Percentiles rank a stretch among this genome's conserved stretches.
These are phyloP conservation scores for Theileria orientalis DNA, from an alignment of 169 alveolate species.

Conservation along the genomic window DNA sequence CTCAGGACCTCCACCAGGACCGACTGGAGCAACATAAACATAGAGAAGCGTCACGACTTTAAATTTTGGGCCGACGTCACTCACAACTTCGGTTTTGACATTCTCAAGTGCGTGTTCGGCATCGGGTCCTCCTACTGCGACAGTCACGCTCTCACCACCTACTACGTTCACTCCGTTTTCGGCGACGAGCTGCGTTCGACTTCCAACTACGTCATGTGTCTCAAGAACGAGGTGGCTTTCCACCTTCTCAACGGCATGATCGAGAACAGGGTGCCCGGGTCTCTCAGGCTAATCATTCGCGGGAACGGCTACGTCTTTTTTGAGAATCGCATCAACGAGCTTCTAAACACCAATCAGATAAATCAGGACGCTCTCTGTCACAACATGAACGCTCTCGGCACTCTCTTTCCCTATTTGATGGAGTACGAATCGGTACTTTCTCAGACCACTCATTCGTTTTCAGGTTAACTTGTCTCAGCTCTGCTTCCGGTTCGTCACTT, in stretches of 20 bases:
- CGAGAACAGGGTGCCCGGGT: conserved; percentile 57
- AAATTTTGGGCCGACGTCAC: conserved; percentile 69
- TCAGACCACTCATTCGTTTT: not conserved
- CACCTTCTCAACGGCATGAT: conserved; percentile 56
- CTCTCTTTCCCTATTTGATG: conserved; percentile 49
- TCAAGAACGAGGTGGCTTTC: conserved; percentile 43
- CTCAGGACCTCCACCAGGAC: conserved; percentile 15
- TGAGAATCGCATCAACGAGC: conserved; percentile 44
- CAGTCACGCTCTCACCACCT: not conserved
- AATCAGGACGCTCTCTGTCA: conserved; percentile 47
- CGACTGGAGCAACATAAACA: conserved; percentile 49
- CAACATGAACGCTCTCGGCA: conserved; percentile 45
- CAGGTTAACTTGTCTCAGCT: conserved; percentile 25
- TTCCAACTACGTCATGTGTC: not conserved
- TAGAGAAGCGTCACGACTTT: conserved; percentile 46
- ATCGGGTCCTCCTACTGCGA: conserved; percentile 38
- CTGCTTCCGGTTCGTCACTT: conserved; percentile 47
- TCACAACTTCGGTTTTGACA: conserved; percentile 37
- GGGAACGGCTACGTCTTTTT: conserved; percentile 52
- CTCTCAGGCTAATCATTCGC: conserved; percentile 46
- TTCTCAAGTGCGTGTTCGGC: conserved; percentile 46
- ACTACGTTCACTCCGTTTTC: conserved; percentile 18
- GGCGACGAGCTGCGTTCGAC: conserved; percentile 13
- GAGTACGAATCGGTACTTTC: conserved; percentile 22
- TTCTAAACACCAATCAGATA: conserved; percentile 16